phyloP scores from a whole-genome alignment of 1,284 basidiomycete species.

The Ganoderma resinaceum region DNA sequence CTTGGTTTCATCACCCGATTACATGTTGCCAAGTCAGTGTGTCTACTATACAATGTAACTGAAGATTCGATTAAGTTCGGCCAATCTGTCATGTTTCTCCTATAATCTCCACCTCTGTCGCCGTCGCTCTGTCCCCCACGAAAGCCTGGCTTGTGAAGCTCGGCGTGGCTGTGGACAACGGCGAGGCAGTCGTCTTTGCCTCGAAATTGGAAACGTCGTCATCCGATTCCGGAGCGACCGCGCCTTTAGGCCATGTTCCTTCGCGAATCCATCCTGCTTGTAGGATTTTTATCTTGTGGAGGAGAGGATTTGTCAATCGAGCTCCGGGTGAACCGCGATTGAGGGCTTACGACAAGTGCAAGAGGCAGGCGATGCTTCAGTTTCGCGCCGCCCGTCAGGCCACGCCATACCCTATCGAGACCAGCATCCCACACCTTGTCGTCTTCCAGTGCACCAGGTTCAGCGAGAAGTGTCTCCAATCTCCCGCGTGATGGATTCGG shows the following conservation, averaged over 20 bases:
- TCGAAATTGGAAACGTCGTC: conserved; percentile 44
- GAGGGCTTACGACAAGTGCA: conserved; percentile 60
- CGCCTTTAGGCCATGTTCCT: conserved; percentile 72
- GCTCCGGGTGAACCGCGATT: neutral
- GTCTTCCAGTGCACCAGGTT: conserved; percentile 54
- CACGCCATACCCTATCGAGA: conserved; percentile 67
- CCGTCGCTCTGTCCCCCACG: neutral
- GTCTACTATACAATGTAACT: conserved; percentile 13
- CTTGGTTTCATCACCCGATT: neutral
- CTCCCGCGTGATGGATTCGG: conserved; percentile 51
- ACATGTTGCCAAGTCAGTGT: conserved; percentile 17
- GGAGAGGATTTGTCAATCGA: conserved; percentile 7
- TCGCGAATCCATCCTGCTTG: conserved; percentile 78
- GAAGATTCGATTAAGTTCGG: conserved; percentile 2
- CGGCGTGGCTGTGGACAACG: conserved; percentile 18
- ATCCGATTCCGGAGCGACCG: conserved; percentile 63
- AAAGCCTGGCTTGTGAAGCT: conserved; percentile 7
- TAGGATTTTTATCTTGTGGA: conserved; percentile 67
- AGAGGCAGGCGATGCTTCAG: conserved; percentile 68
- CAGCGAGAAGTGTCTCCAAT: conserved; percentile 60
- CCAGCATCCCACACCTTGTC: conserved; percentile 64
- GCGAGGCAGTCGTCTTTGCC: neutral
- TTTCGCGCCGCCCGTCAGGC: conserved; percentile 59
- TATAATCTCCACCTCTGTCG: neutral
- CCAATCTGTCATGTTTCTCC: neutral